phyloP scores from a whole-genome alignment of 2,329 filamentous ascomycete genomes.

The Conoideocrella luteorostrata region DNA sequence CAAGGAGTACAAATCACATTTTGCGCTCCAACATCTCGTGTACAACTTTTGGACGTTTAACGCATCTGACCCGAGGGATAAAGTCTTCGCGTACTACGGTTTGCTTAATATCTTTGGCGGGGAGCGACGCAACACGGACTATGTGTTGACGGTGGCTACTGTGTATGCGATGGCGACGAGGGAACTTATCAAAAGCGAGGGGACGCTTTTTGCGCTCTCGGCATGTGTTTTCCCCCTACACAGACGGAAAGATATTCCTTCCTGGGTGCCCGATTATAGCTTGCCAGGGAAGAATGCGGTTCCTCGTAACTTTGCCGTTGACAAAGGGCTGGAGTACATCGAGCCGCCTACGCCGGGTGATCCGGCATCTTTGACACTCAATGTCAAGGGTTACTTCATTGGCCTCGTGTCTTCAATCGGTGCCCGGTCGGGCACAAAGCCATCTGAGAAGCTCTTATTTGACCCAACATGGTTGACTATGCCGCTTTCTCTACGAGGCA shows the following conservation, averaged over 20 bases:
- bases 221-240: constrained; percentile 10
- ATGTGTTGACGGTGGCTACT: constrained; percentile 13
- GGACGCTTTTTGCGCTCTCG: constrained; percentile 13
- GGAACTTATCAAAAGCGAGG: constrained; percentile 14
- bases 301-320: constrained; percentile 14
- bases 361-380: constrained; percentile 6
- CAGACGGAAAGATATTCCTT: constrained; percentile 11
- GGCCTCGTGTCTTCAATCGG: constrained; percentile 11
- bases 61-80: constrained; percentile 19
- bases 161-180: constrained; percentile 17
- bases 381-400: constrained; percentile 10
- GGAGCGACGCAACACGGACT: constrained; percentile 13
- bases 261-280: constrained; percentile 20
- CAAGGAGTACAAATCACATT: constrained; percentile 6
- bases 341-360: background rate
- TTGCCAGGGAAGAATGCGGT: constrained; percentile 15
- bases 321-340: constrained; percentile 13
- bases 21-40: constrained; percentile 13
- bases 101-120: constrained; percentile 16
- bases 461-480: constrained; percentile 16
- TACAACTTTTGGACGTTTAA: constrained; percentile 18
- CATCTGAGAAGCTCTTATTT: constrained; percentile 16
- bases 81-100: constrained; percentile 18
- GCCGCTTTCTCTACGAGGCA: constrained; percentile 13
- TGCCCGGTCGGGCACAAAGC: constrained; percentile 10